phyloP scores from a whole-genome alignment of 495 filamentous ascomycete species.

The Venustampulla echinocandica region DNA sequence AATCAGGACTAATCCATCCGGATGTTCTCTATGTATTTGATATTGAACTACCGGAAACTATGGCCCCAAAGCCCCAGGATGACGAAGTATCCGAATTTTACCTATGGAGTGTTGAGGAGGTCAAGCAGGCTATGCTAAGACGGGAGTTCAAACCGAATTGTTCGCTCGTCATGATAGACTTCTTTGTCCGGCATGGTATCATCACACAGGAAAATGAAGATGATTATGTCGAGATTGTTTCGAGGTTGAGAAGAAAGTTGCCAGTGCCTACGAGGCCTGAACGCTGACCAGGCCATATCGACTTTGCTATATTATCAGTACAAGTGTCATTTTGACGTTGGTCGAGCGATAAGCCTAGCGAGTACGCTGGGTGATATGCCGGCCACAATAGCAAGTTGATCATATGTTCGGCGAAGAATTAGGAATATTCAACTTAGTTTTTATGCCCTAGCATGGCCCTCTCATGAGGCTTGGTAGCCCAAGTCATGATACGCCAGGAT shows the following conservation, averaged over 20 bases:
- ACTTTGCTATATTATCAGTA: no score
- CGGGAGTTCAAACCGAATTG: slow-evolving; percentile 48
- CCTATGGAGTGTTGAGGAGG: slow-evolving; percentile 38
- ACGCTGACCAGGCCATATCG: no score
- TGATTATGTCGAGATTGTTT: slow-evolving; percentile 39
- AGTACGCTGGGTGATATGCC: no score
- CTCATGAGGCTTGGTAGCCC: no score
- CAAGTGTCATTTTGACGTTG: no score
- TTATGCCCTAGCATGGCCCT: no score
- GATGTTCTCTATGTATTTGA: slow-evolving; percentile 44
- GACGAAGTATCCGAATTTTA: slow-evolving; percentile 44
- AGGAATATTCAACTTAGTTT: no score
- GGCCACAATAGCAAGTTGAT: no score
- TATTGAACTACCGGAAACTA: slow-evolving; percentile 31
- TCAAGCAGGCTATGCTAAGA: slow-evolving; percentile 31
- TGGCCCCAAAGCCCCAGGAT: slow-evolving; percentile 37
- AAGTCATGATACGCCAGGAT: no score
- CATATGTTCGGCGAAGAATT: no score
- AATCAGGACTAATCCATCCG: slow-evolving; percentile 32
- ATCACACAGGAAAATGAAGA: slow-evolving; percentile 41
- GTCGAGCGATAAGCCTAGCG: no score
- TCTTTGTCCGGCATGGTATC: slow-evolving; percentile 47
- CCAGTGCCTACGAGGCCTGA: slow-evolving; percentile 13
- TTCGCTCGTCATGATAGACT: slow-evolving; percentile 41
- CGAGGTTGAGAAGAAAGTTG: slow-evolving; percentile 32